Conservation (phyloP, 2,329 filamentous ascomycete genomes). For the Emericellopsis atlantica region DNA sequence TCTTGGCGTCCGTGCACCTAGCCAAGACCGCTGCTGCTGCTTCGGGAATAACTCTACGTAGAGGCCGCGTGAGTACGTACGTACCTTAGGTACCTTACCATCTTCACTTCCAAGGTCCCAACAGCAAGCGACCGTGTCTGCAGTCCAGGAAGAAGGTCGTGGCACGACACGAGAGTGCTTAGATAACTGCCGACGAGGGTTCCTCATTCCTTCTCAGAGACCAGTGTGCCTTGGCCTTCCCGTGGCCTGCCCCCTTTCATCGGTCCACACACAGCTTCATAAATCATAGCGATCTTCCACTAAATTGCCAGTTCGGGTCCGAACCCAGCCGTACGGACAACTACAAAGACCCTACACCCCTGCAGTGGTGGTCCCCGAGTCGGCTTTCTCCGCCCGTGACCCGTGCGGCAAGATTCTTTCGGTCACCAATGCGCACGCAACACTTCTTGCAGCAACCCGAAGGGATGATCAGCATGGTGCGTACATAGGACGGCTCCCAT, state of each 20-base stretch:
- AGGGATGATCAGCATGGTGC: no score
- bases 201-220: not conserved
- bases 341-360: not conserved
- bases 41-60: not conserved
- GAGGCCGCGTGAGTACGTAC: no score
- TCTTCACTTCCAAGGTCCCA: not conserved
- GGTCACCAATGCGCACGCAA: not conserved
- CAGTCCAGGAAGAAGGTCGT: not conserved
- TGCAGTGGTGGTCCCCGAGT: not conserved
- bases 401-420: not conserved
- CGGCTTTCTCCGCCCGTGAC: slow-evolving; percentile 2
- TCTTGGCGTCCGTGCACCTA: no score
- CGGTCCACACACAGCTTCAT: not conserved
- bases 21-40: not conserved
- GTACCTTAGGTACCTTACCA: no score
- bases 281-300: not conserved
- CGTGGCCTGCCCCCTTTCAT: not conserved
- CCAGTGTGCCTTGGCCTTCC: not conserved
- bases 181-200: no score
- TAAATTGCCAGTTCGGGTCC: not conserved
- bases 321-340: not conserved
- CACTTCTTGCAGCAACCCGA: no score
- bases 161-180: no score
- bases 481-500: no score
- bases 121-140: not conserved